phyloP scores from a whole-genome alignment of 305 asterid species.

The Fraxinus dipetala region DNA sequence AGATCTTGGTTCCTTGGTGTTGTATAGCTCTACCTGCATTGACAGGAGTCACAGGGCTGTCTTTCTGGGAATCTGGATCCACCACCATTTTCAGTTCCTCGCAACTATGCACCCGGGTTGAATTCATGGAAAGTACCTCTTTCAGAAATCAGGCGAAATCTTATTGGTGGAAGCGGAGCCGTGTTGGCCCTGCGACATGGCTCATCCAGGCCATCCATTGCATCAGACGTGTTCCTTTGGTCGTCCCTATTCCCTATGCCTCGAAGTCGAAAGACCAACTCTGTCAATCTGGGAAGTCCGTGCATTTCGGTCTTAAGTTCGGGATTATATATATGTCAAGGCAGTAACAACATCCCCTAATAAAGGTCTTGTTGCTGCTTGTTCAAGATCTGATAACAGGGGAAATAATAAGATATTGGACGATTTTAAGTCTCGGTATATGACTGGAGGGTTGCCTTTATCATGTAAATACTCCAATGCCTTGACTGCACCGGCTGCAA shows the following conservation, averaged over 20 bases:
- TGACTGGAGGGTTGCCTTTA: constrained; percentile 93
- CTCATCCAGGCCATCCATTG: constrained; percentile 39
- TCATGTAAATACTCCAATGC: constrained; percentile 91
- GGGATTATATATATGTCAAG: constrained; percentile 69
- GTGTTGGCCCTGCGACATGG: constrained; percentile 30
- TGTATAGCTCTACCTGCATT: constrained; percentile 54
- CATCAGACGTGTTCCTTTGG: constrained; percentile 37
- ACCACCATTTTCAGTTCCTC: constrained; percentile 49
- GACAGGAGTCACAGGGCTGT: constrained; percentile 43
- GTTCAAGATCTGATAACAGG: constrained; percentile 90
- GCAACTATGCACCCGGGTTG: constrained; percentile 43
- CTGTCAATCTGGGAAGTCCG: constrained; percentile 40
- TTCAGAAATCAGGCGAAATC: constrained; percentile 51
- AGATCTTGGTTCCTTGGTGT: constrained; percentile 42
- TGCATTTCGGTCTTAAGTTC: constrained; percentile 66
- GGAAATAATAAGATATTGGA: constrained; percentile 88
- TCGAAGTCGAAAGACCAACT: constrained; percentile 51
- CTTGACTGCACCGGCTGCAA: constrained; percentile 94
- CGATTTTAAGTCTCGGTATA: constrained; percentile 84
- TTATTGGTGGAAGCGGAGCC: constrained; percentile 54
- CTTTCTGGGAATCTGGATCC: constrained; percentile 64
- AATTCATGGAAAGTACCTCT: constrained; percentile 43
- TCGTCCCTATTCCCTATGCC: constrained; percentile 52
- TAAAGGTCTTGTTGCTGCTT: constrained; percentile 78
- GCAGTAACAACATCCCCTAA: constrained; percentile 89